A percentile compares a stretch with the other conserved stretches of the same genome.
phyloP scores from a whole-genome alignment of 169 alveolate genomes.

The Cryptosporidium tyzzeri region DNA sequence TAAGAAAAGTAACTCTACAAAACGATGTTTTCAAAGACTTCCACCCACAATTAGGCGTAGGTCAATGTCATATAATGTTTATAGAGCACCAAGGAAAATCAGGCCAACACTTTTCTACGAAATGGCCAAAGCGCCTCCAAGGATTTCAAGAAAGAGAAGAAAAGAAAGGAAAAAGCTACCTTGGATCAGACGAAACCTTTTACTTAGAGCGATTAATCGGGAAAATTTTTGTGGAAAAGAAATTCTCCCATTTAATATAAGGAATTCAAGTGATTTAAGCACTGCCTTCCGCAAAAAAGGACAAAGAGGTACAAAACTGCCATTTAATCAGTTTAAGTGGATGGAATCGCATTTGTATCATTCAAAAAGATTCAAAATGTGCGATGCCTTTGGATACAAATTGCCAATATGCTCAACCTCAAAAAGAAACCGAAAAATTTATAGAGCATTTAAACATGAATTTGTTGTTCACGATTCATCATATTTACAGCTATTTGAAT shows the following conservation, averaged over 20 bases:
- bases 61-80: slow-evolving; percentile 62
- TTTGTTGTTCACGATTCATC: slow-evolving; percentile 66
- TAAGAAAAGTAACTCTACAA: slow-evolving; percentile 42
- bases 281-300: neutral
- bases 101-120: slow-evolving; percentile 24
- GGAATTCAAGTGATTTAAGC: neutral
- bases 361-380: slow-evolving; percentile 71
- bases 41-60: slow-evolving; percentile 68
- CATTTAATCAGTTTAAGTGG: slow-evolving; percentile 55
- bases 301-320: neutral
- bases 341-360: slow-evolving; percentile 60
- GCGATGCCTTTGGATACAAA: slow-evolving; percentile 70
- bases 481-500: slow-evolving; percentile 50
- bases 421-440: slow-evolving; percentile 55
- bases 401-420: slow-evolving; percentile 37
- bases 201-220: slow-evolving; percentile 39
- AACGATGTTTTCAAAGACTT: slow-evolving; percentile 57
- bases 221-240: slow-evolving; percentile 36
- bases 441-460: slow-evolving; percentile 29
- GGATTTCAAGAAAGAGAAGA: slow-evolving; percentile 5
- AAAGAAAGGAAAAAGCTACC: slow-evolving; percentile 32
- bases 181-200: slow-evolving; percentile 8
- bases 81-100: slow-evolving; percentile 63
- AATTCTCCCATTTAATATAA: neutral
- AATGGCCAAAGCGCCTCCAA: slow-evolving; percentile 65